Conservation (phyloP, 176 grass and related monocot genomes). For the Ensete ventricosum region DNA sequence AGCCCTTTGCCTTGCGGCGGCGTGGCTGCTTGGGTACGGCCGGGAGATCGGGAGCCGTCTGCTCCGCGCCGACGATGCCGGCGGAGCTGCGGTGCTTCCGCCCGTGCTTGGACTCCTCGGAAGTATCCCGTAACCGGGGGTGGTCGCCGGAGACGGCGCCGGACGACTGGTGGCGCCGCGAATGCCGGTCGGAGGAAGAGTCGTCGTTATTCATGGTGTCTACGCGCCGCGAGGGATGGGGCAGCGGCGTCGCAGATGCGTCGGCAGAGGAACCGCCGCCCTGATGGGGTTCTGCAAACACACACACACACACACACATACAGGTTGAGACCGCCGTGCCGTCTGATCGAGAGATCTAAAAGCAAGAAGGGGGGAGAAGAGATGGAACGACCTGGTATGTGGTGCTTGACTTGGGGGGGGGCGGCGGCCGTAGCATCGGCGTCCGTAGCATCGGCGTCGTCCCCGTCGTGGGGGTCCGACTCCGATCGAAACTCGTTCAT, state of each 20-base stretch:
- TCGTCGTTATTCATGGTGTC: background rate
- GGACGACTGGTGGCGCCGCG: background rate
- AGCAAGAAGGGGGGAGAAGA: background rate
- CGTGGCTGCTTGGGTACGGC: background rate
- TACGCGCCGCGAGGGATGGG: background rate
- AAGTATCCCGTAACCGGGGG: background rate
- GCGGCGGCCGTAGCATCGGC: background rate
- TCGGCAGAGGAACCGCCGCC: background rate
- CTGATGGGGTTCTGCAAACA: background rate
- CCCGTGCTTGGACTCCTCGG: background rate
- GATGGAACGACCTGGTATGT: background rate
- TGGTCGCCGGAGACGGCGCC: too few species aligned
- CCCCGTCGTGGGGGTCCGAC: background rate
- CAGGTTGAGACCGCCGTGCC: background rate
- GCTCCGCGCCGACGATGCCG: background rate
- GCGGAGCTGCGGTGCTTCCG: background rate
- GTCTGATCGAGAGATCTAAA: background rate
- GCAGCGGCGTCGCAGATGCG: background rate
- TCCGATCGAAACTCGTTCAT: constrained; percentile 9
- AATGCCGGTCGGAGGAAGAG: background rate
- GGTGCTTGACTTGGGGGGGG: background rate
- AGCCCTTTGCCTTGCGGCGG: background rate
- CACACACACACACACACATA: background rate
- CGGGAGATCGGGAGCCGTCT: background rate
- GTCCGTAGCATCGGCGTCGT: background rate